A percentile compares a stretch with the other conserved stretches of the same genome.
These are phyloP conservation scores for Arctium lappa DNA, from an alignment of 129 eudicot genomes.

Conservation along the genomic window DNA sequence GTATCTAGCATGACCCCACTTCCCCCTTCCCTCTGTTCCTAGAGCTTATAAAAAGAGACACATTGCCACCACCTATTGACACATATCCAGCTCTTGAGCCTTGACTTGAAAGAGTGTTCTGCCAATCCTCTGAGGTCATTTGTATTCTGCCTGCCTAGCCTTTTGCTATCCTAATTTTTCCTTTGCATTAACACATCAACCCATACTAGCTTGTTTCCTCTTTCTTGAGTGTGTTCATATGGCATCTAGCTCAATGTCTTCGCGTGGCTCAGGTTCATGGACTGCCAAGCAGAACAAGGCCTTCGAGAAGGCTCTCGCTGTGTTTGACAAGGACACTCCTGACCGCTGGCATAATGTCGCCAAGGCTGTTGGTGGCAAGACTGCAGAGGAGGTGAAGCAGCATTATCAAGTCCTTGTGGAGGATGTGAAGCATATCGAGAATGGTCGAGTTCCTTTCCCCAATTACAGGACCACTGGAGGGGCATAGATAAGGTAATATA, in stretches of 20 bases:
- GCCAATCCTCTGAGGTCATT: not conserved
- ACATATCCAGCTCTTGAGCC: constrained; percentile 34
- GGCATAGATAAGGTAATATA: constrained; percentile 31
- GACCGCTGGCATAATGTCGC: constrained; percentile 85
- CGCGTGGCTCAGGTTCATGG: constrained; percentile 58
- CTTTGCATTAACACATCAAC: not conserved
- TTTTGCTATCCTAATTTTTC: not conserved
- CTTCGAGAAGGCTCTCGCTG: constrained; percentile 76
- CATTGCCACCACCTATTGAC: constrained; percentile 37
- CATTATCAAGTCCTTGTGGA: constrained; percentile 66
- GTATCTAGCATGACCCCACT: constrained; percentile 55
- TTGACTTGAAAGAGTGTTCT: constrained; percentile 22
- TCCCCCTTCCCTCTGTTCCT: constrained; percentile 31
- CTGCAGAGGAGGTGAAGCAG: constrained; percentile 65
- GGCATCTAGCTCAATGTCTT: constrained; percentile 58
- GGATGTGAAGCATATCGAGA: constrained; percentile 62
- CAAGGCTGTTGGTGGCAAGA: constrained; percentile 62
- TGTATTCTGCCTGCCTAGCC: not conserved
- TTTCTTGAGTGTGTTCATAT: constrained; percentile 5
- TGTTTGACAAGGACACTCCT: constrained; percentile 71
- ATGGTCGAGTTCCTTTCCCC: constrained; percentile 65
- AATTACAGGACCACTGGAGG: constrained; percentile 39
- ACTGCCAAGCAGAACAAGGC: constrained; percentile 76
- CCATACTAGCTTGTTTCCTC: not conserved
- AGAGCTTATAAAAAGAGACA: constrained; percentile 57